Evolutionary conservation across 2,329 filamentous ascomycete species (phyloP), one percentile per base, ranked within the genome.

Genomic region (Epichloe festucae): DNA sequence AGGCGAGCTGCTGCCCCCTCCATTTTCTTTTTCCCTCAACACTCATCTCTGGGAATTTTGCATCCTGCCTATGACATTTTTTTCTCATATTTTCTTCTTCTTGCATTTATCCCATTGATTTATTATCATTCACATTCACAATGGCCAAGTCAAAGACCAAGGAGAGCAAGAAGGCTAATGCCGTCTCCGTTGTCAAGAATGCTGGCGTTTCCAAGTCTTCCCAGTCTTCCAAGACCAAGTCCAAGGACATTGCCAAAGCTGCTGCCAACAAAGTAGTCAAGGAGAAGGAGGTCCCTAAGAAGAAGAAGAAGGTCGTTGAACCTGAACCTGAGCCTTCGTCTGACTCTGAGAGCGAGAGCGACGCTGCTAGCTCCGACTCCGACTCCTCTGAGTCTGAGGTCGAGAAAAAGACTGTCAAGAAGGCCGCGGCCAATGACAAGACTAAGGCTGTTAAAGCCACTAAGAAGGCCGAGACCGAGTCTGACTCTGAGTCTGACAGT

Each of bases 101-200:
- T 19, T 5, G 11, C 7, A 35, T 46, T 10, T 1, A 36, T 42
- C 17, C 40, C 7, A 14, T 14, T 14, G 19, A 38, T 39, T 40
- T n/a, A 43, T 8, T 34, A 48, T 41, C 21, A 39, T 15, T 12
- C 39, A 11, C 2, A 19, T 21, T 42, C 17, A 45, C 59, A 68
- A 85, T 85, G 82, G 80, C 74, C 67, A 85, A 85, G 71, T 70
- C 74, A 51, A 85, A 85, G 73, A 76, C 82, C 65, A 72, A 70
- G 67, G 65, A 67, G 52, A 64, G 73, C 67, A 78, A 71, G 66
- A 65, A 75, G 66, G 73, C 69, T 58, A 79, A 79, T 71, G 64
- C 75, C 58, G 67, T 71, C 55, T 63, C 74, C 62, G 64, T 70
- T 59, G 80, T 82, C 69, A 87, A 87, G 75, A 76, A 75, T 60